Base-by-base conservation (phyloP, 2,329 filamentous ascomycete species). In the Exophiala xenobiotica region DNA sequence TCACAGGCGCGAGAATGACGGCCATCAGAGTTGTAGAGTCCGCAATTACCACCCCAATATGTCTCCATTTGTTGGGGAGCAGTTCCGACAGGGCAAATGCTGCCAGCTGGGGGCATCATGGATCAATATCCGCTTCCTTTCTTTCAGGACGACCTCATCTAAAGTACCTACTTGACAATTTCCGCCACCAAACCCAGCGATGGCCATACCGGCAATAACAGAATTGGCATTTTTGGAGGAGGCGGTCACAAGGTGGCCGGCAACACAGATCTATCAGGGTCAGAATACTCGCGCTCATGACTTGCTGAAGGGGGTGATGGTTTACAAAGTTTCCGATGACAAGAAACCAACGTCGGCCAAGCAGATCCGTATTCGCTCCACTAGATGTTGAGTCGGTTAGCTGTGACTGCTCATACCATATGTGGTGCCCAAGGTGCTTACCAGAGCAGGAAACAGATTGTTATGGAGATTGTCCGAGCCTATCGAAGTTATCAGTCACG, bases 41-140 rank as follows among this genome's bases (percentile, higher is more conserved):
- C 2, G 72, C 73, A 40, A 77, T 64, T 2, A 71, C 68, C 46
- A 75, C 68, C 23, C 67, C 69, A 23, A 70, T 72, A 54, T 75
- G 71, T 47, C 74, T 63, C 71, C 72, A 76, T 58, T 76, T 76
- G 61, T 76, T 76, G 0, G 73, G 74, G 2, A 77, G 67, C 18
- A 77, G 68, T 24, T 54, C 46, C 3, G 51, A 44, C n/a, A 4
- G 42, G 14, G 70, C 72, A 58, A 76, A 74, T 33, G 71, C 73
- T 8, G 70, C 74, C 46, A 73, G 64, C 61, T 76, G 72, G 7
- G 24, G 24, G 16, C 18, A 14, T 18, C 16, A 14, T 33, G n/a
- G n/a, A n/a, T n/a, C n/a, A n/a, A n/a, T n/a, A n/a, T n/a, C 9
- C 6, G n/a, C 31, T 26, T 24, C 14, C n/a, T n/a, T 3, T 3